A percentile compares a stretch with the other conserved stretches of the same genome.
Evolutionary conservation across 2,329 filamentous ascomycete species (phyloP).

Genomic region (Fusarium sp.): DNA sequence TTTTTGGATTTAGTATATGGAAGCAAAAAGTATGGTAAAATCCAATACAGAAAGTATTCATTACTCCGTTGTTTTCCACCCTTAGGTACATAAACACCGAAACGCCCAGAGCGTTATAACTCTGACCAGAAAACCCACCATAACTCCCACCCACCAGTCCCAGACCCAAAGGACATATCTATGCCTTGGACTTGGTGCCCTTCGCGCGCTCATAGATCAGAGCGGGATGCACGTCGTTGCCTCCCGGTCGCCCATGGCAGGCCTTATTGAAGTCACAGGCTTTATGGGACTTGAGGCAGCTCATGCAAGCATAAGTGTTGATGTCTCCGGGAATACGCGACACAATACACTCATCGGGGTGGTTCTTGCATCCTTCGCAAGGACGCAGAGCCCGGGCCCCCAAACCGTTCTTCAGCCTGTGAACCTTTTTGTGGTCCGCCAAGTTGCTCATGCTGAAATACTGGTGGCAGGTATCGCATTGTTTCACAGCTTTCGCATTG

Average conservation of each 20-base stretch:
- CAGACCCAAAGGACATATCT: neutral
- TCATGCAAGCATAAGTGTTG: neutral
- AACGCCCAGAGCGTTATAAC: neutral
- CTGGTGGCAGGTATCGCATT: neutral
- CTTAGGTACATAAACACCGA: neutral
- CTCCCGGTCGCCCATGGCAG: too few species aligned
- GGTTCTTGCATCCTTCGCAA: neutral
- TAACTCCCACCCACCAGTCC: too few species aligned
- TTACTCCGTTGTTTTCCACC: neutral
- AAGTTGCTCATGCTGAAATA: neutral
- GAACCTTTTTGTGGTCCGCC: constrained; percentile 1
- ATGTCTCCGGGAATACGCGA: rapidly evolving
- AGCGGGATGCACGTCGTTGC: neutral
- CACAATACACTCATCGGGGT: neutral
- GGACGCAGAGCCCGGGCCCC: neutral
- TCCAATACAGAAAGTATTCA: neutral
- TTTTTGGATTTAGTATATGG: too few species aligned
- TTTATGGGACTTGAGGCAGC: neutral
- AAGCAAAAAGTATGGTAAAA: neutral
- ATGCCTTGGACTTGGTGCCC: too few species aligned
- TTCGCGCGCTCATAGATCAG: neutral
- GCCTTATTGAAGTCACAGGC: neutral
- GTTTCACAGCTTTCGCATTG: neutral
- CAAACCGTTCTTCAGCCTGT: neutral
- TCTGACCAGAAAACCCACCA: neutral